Evolutionary conservation across 176 grass and related monocot species (phyloP).

Genomic region (Eragrostis nindensis): DNA sequence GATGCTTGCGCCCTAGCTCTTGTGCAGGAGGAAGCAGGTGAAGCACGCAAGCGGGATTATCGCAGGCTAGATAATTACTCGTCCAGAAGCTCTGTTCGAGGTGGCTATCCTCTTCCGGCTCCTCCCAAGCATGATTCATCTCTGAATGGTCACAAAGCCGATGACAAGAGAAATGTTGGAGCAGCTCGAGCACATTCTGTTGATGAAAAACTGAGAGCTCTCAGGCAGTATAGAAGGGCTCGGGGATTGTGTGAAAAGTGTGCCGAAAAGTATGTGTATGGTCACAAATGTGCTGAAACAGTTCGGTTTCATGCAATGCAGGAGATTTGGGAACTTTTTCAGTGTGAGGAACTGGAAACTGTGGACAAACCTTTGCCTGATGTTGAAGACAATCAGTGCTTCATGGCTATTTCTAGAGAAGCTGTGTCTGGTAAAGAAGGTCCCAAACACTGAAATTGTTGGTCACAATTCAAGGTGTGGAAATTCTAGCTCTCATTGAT

Average conservation of each 20-base stretch:
- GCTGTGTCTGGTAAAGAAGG: not conserved
- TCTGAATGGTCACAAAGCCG: too few species aligned
- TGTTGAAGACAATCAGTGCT: not conserved
- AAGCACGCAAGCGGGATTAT: too few species aligned
- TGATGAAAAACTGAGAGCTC: not conserved
- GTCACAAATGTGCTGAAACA: not conserved
- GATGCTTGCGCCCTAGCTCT: too few species aligned
- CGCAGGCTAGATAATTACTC: too few species aligned
- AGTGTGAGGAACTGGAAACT: fast-evolving
- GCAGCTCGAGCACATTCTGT: not conserved
- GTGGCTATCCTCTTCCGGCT: too few species aligned
- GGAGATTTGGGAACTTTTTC: not conserved
- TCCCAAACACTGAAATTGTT: not conserved
- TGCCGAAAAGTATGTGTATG: not conserved
- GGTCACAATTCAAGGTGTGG: not conserved
- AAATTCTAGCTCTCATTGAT: not conserved
- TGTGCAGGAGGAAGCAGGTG: too few species aligned
- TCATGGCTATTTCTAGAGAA: not conserved
- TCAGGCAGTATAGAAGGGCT: not conserved
- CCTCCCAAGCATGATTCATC: too few species aligned
- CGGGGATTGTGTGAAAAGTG: not conserved
- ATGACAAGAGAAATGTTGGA: too few species aligned
- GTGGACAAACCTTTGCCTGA: too few species aligned
- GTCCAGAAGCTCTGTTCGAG: too few species aligned
- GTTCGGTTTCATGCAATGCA: not conserved